Percentiles rank a stretch among this genome's conserved stretches.
phyloP scores from a whole-genome alignment of 2,329 filamentous ascomycete genomes.

The Fusarium penzigii region DNA sequence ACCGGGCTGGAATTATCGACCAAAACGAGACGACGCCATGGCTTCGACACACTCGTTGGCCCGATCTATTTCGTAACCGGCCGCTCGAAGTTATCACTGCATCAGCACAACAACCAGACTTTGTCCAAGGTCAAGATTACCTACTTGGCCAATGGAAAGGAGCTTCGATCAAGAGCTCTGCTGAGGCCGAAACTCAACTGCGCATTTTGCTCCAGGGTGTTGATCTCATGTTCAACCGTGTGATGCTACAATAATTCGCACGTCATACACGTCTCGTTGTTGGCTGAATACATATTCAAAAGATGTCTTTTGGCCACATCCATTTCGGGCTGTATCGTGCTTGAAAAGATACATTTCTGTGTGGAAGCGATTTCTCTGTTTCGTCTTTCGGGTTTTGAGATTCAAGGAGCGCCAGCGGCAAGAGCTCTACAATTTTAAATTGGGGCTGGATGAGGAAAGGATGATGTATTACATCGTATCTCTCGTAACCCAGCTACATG shows the following conservation, averaged over 20 bases:
- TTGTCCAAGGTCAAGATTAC: neutral
- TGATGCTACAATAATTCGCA: neutral
- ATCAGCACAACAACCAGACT: neutral
- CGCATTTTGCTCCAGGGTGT: neutral
- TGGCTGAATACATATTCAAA: conserved; percentile 5
- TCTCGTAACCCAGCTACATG: neutral
- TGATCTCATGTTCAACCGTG: neutral
- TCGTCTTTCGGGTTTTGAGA: neutral
- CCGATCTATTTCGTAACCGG: neutral
- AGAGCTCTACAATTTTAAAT: neutral
- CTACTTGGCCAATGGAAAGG: neutral
- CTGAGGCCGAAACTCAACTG: neutral
- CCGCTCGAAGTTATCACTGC: neutral
- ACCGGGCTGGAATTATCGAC: neutral
- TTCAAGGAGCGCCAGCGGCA: neutral
- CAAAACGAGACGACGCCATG: neutral
- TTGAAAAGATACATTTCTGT: neutral
- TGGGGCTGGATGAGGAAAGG: neutral
- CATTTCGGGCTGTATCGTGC: neutral
- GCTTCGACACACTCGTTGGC: neutral
- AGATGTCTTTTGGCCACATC: conserved; percentile 5
- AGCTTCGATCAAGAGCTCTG: neutral
- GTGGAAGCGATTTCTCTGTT: neutral
- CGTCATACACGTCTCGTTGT: conserved; percentile 3
- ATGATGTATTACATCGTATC: neutral